Conservation (phyloP, 1,139 yeast species). For the Sugiyamaella novakii region DNA sequence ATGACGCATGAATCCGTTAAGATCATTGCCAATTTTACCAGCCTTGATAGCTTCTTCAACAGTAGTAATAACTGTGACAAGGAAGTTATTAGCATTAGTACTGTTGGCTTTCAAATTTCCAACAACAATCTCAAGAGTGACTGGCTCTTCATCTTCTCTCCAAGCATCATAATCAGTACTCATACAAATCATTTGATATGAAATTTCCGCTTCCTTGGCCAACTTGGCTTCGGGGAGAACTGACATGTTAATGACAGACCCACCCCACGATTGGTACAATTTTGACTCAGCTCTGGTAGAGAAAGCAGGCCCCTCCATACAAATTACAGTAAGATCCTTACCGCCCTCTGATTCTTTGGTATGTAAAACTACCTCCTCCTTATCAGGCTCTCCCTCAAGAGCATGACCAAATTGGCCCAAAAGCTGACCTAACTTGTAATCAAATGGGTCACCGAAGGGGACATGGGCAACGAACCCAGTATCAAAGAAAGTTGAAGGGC, state of each 20-base stretch:
- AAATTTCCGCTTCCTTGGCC: conserved; percentile 95
- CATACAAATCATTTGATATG: conserved; percentile 98
- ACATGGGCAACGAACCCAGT: conserved; percentile 96
- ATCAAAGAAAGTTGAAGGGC: conserved; percentile 89
- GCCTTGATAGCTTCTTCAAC: conserved; percentile 62
- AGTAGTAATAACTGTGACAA: conserved; percentile 65
- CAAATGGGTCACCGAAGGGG: conserved; percentile 96
- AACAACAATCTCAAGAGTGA: conserved; percentile 93
- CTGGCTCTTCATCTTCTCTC: conserved; percentile 94
- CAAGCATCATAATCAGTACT: conserved; percentile 98
- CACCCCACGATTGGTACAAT: conserved; percentile 88
- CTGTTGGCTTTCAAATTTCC: conserved; percentile 87
- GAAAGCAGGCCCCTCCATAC: conserved; percentile 99
- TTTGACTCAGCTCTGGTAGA: conserved; percentile 96
- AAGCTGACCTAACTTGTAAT: conserved; percentile 65
- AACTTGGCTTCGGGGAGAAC: conserved; percentile 94
- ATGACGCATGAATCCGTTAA: conserved; percentile 75
- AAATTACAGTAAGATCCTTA: conserved; percentile 75
- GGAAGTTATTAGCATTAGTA: conserved; percentile 78
- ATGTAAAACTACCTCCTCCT: conserved; percentile 51
- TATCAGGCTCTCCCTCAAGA: conserved; percentile 51
- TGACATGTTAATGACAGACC: conserved; percentile 94
- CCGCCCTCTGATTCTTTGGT: conserved; percentile 58
- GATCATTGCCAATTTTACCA: conserved; percentile 67
- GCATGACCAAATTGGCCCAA: conserved; percentile 59